Evolutionary conservation across 1,284 basidiomycete genomes (phyloP).

Genomic region (Athelia psychrophila): DNA sequence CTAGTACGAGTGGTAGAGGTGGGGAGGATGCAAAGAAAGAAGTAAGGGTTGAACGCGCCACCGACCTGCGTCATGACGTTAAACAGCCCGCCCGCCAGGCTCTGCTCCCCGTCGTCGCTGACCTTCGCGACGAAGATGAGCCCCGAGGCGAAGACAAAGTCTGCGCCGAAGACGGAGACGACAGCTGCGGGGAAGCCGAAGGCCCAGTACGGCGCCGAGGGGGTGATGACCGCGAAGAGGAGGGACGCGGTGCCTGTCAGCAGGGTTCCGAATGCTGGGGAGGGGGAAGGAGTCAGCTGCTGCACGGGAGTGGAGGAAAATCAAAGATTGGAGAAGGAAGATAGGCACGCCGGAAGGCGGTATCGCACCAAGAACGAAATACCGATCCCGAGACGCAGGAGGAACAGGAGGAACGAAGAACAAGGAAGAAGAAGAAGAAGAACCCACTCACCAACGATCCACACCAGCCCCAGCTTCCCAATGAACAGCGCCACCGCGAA

Average conservation of each 20-base stretch:
- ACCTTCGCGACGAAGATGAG: constrained; percentile 76
- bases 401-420: too few species aligned
- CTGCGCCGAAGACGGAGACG: constrained; percentile 72
- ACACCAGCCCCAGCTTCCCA: constrained; percentile 50
- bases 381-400: too few species aligned
- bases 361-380: too few species aligned
- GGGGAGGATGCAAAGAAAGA: not conserved
- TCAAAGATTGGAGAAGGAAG: too few species aligned
- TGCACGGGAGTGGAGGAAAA: too few species aligned
- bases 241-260: constrained; percentile 65
- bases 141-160: constrained; percentile 76
- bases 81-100: constrained; percentile 70
- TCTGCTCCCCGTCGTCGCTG: constrained; percentile 73
- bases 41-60: constrained; percentile 4
- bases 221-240: constrained; percentile 70
- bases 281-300: not conserved
- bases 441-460: constrained; percentile 47
- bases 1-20: too few species aligned
- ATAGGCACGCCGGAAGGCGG: too few species aligned
- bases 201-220: constrained; percentile 69
- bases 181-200: constrained; percentile 79
- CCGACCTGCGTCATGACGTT: constrained; percentile 72
- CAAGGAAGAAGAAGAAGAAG: not conserved
- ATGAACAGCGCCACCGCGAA: constrained; percentile 63
- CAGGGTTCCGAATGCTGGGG: constrained; percentile 50